Conservation (phyloP, 306 rosid species). For the Hippophae tibetana region DNA sequence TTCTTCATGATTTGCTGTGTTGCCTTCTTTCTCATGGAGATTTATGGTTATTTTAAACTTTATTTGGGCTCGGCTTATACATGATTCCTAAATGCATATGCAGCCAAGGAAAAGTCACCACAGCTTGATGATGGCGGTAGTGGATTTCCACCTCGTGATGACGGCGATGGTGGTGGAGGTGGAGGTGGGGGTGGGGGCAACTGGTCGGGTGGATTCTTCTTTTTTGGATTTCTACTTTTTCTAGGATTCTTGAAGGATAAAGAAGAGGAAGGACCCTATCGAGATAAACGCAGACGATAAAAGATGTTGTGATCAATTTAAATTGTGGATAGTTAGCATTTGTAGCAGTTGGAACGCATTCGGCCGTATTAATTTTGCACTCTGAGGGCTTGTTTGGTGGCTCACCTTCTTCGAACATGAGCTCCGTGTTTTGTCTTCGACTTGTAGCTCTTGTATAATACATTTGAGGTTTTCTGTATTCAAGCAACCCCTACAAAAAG, state of each 20-base stretch:
- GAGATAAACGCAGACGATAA: conserved; percentile 56
- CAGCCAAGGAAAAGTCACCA: conserved; percentile 94
- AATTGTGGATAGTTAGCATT: not conserved
- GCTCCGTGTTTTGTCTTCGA: too few species aligned
- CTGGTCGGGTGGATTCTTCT: conserved; percentile 93
- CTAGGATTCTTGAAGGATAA: conserved; percentile 81
- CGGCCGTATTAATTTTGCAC: too few species aligned
- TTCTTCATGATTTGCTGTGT: not conserved
- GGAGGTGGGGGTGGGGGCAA: conserved; percentile 98
- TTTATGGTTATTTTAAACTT: not conserved
- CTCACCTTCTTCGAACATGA: too few species aligned
- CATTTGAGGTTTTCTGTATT: too few species aligned
- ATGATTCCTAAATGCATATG: conserved; percentile 18
- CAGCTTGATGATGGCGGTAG: conserved; percentile 68
- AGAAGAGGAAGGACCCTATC: conserved; percentile 62
- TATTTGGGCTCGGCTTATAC: not conserved
- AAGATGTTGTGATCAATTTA: not conserved
- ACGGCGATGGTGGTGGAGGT: conserved; percentile 81
- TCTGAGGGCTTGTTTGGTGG: too few species aligned
- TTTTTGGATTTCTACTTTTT: conserved; percentile 92
- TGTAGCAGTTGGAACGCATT: too few species aligned
- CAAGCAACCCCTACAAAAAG: too few species aligned
- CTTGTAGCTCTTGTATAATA: too few species aligned
- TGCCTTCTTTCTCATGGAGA: not conserved
- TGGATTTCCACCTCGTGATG: conserved; percentile 89